Conservation (phyloP, 1,139 yeast species). For the Pichia kudriavzevii region DNA sequence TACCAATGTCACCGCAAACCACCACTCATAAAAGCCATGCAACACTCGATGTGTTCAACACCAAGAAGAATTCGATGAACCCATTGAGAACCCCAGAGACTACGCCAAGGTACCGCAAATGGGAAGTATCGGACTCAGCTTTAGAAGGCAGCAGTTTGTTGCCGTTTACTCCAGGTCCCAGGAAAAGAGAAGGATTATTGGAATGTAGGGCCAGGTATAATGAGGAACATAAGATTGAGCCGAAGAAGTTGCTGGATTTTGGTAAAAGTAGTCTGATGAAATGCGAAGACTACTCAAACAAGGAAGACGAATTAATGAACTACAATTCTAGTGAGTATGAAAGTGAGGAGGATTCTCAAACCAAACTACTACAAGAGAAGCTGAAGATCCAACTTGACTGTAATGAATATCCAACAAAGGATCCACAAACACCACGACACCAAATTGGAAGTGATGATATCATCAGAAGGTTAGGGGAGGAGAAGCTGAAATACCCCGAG, state of each 20-base stretch:
- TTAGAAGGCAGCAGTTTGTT: background rate
- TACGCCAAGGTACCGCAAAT: constrained; percentile 19
- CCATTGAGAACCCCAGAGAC: constrained; percentile 25
- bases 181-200: no score
- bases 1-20: constrained; percentile 13
- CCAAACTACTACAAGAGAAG: constrained; percentile 6
- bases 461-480: constrained; percentile 17
- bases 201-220: no score
- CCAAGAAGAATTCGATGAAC: background rate
- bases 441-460: constrained; percentile 23
- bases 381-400: constrained; percentile 8
- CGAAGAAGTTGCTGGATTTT: no score
- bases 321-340: constrained; percentile 13
- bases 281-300: background rate
- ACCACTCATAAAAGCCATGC: constrained; percentile 4
- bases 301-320: constrained; percentile 12
- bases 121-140: constrained; percentile 1
- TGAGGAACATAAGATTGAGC: no score
- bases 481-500: constrained; percentile 6
- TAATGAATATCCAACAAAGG: constrained; percentile 10
- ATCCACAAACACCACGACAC: constrained; percentile 23
- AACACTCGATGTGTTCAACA: constrained; percentile 4
- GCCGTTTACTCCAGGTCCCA: no score
- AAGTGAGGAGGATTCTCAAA: no score
- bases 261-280: background rate